Percentiles rank a stretch among this genome's conserved stretches.
These are phyloP conservation scores for Lipomyces spencermartinsiae DNA, from an alignment of 805 yeast species.

Conservation along the genomic window DNA sequence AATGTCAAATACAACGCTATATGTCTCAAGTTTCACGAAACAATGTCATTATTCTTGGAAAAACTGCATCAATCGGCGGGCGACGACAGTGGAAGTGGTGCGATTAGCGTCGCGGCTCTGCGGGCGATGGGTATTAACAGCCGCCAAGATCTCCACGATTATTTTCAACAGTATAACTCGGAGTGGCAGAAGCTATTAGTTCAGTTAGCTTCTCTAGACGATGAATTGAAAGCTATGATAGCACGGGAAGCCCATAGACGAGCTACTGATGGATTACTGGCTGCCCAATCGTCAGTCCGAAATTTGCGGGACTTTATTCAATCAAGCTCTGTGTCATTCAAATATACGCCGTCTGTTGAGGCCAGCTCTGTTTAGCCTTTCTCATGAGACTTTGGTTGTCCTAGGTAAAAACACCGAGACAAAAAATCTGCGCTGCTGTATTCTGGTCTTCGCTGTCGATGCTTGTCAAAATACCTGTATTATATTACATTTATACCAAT, in stretches of 20 bases:
- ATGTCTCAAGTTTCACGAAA: conserved; percentile 3
- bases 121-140: not conserved
- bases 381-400: not conserved
- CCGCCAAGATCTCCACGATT: not conserved
- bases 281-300: not conserved
- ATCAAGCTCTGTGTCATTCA: conserved; percentile 2
- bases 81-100: not conserved
- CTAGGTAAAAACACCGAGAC: not conserved
- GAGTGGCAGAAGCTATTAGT: not conserved
- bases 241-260: not conserved
- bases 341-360: not conserved
- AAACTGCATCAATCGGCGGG: not conserved
- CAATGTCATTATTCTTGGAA: not conserved
- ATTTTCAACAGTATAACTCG: not conserved
- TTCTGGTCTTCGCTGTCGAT: not conserved
- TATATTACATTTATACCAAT: not conserved
- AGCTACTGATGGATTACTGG: not conserved
- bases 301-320: not conserved
- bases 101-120: not conserved
- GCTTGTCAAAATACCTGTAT: not conserved
- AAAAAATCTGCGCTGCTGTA: not conserved
- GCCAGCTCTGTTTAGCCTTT: not conserved
- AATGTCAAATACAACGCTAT: not conserved
- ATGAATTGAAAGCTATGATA: not conserved
- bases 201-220: not conserved